Base-by-base conservation (phyloP, 805 yeast species). In the Tetrapisispora phaffii region DNA sequence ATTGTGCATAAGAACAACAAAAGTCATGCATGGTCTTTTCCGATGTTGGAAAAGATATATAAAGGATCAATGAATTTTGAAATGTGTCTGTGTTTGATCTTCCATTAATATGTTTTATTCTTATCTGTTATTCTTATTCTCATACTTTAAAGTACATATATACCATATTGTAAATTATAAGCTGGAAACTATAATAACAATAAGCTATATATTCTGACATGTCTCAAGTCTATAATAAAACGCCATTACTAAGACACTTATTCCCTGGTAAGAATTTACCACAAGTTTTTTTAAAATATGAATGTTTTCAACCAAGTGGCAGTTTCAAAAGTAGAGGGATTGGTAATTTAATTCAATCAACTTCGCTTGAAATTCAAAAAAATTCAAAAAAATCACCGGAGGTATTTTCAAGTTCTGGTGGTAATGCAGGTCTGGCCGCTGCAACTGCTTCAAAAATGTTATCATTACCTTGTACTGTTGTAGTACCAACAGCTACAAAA, bases 291-390 rank as follows among this genome's bases (percentile, higher is more conserved):
- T 60, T 76, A 44, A 77, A 77, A 50, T 68, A 71, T 48, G 81
- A 77, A 51, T 66, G 62, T 42, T 67, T 71, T 26, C 81, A 77
- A 52, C 81, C 81, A 6, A 68, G 77, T 12, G 80, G 80, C 0
- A 72, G 77, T 46, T 77, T 76, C 62, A 77, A 77, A 57, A 63
- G 76, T 19, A 63, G 82, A 52, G 81, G 82, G 0, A 66, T 77
- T 24, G 79, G 80, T 6, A 55, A 73, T 47, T 61, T 74, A 36
- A 68, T 76, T 29, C 53, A 59, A n/a, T 51, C 55, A 13, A 60
- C 66, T 7, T 58, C 71, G 1, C 56, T 53, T 2, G 51, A 53
- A 16, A 54, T 58, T 31, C 67, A 69, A 1, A 51, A 55, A 23
- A 39, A 29, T 2, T 42, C 61, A 4, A 49, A 54, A 15, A 61